phyloP scores from a whole-genome alignment of 495 filamentous ascomycete species.

The Penicillium cataractarum region DNA sequence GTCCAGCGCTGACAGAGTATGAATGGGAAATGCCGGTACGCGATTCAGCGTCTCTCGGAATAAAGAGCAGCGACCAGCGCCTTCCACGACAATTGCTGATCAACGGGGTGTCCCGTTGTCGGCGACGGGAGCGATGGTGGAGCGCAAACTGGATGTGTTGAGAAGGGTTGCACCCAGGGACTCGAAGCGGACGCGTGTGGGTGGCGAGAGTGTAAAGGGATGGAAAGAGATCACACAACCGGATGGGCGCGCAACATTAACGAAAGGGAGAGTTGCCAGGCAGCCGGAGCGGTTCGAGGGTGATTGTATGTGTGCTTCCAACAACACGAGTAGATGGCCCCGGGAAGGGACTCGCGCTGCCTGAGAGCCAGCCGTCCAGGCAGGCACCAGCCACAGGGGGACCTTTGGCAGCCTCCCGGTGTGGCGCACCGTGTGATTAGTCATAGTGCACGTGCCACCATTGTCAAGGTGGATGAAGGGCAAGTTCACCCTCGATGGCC shows the following conservation, averaged over 20 bases:
- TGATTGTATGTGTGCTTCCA: background rate
- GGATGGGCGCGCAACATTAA: background rate
- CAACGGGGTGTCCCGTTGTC: slow-evolving; percentile 14
- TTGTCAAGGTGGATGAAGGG: slow-evolving; percentile 9
- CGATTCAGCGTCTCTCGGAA: background rate
- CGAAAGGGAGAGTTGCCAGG: slow-evolving; percentile 3
- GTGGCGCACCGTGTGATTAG: slow-evolving; percentile 25
- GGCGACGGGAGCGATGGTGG: slow-evolving; percentile 28
- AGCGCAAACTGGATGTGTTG: slow-evolving; percentile 26
- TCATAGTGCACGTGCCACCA: slow-evolving; percentile 32
- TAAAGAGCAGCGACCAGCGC: background rate
- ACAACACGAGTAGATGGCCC: slow-evolving; percentile 11
- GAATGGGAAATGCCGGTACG: slow-evolving; percentile 2
- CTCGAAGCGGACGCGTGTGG: slow-evolving; percentile 30
- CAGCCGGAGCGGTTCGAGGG: background rate
- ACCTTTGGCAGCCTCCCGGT: background rate
- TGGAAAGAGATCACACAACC: background rate
- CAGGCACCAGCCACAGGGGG: slow-evolving; percentile 8
- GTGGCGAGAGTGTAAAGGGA: slow-evolving; percentile 12
- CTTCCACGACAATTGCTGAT: slow-evolving; percentile 29
- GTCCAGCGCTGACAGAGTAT: slow-evolving; percentile 16
- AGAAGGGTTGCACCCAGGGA: slow-evolving; percentile 25
- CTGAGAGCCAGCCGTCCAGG: slow-evolving; percentile 11
- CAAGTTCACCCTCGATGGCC: slow-evolving; percentile 8
- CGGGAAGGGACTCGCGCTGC: slow-evolving; percentile 13